Evolutionary conservation across 768 basidiomycete genomes (phyloP).

Genomic region (Boletus eberwhitei): DNA sequence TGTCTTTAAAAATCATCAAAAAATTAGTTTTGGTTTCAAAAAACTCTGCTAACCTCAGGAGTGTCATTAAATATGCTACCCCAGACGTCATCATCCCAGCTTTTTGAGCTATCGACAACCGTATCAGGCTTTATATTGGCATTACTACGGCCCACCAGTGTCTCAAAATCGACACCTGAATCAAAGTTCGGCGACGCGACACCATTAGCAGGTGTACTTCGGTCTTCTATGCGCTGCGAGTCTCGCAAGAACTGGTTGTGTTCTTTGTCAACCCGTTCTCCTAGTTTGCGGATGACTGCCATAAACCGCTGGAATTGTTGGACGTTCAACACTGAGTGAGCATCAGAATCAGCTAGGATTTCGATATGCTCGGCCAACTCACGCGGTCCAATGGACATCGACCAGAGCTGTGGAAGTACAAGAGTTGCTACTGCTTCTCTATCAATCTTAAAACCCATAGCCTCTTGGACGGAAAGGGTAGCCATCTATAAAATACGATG

Average conservation of each 20-base stretch:
- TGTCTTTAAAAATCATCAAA: slow-evolving; percentile 14
- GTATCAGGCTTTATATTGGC: slow-evolving; percentile 46
- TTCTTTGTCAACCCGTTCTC: slow-evolving; percentile 88
- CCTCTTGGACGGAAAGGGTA: slow-evolving; percentile 86
- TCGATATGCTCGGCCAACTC: slow-evolving; percentile 28
- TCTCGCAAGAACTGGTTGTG: slow-evolving; percentile 92
- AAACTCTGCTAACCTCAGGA: slow-evolving; percentile 20
- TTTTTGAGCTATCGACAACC: slow-evolving; percentile 34
- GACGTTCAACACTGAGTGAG: slow-evolving; percentile 61
- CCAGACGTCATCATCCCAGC: slow-evolving; percentile 87
- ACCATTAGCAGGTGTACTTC: slow-evolving; percentile 50
- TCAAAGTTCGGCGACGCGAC: slow-evolving; percentile 33
- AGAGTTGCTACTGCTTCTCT: slow-evolving; percentile 88
- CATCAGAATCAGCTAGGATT: neutral
- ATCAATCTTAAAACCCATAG: slow-evolving; percentile 94
- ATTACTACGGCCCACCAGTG: slow-evolving; percentile 64
- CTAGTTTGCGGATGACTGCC: slow-evolving; percentile 70
- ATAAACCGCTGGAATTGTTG: slow-evolving; percentile 94
- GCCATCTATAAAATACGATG: slow-evolving; percentile 57
- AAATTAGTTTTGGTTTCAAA: neutral
- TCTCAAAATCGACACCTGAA: slow-evolving; percentile 81
- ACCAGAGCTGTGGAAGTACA: slow-evolving; percentile 90
- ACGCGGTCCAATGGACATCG: slow-evolving; percentile 96
- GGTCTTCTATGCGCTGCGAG: slow-evolving; percentile 86
- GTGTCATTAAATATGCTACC: slow-evolving; percentile 64